Evolutionary conservation across 208 protist species (phyloP).

Genomic region (Wallacemonas sp.): DNA sequence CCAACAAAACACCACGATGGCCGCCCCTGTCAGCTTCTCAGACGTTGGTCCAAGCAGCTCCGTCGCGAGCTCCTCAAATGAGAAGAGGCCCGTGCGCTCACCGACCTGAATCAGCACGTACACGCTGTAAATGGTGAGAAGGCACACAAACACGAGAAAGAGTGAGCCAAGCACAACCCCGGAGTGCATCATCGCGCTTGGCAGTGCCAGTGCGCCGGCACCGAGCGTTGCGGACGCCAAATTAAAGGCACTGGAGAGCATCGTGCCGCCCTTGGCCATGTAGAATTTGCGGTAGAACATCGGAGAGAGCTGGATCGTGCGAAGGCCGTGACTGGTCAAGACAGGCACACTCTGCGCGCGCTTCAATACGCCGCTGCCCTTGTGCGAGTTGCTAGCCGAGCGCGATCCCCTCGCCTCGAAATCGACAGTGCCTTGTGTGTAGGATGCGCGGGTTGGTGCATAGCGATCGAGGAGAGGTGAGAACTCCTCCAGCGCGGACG

Average conservation of each 20-base stretch:
- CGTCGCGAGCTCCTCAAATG: constrained; percentile 71
- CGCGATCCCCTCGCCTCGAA: not conserved
- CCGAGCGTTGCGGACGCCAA: constrained; percentile 75
- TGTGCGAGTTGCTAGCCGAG: not conserved
- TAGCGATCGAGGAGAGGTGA: constrained; percentile 5
- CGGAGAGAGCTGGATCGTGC: constrained; percentile 38
- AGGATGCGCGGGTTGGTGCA: constrained; percentile 36
- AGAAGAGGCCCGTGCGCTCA: constrained; percentile 50
- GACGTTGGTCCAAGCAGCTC: constrained; percentile 46
- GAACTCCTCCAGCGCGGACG: not conserved
- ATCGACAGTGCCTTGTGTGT: constrained; percentile 19
- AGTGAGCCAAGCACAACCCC: constrained; percentile 42
- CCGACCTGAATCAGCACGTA: constrained; percentile 66
- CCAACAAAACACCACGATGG: constrained; percentile 84
- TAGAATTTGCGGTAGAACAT: constrained; percentile 51
- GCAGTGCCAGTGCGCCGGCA: constrained; percentile 73
- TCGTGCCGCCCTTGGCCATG: constrained; percentile 56
- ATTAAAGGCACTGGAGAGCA: constrained; percentile 80
- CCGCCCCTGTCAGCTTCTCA: constrained; percentile 50
- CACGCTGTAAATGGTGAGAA: constrained; percentile 73
- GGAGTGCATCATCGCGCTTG: constrained; percentile 67
- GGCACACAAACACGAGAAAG: constrained; percentile 48
- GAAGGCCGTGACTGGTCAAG: constrained; percentile 22
- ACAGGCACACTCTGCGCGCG: constrained; percentile 38
- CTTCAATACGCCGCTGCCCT: not conserved